phyloP scores from a whole-genome alignment of 2,329 filamentous ascomycete genomes.

The Epicoccum nigrum region DNA sequence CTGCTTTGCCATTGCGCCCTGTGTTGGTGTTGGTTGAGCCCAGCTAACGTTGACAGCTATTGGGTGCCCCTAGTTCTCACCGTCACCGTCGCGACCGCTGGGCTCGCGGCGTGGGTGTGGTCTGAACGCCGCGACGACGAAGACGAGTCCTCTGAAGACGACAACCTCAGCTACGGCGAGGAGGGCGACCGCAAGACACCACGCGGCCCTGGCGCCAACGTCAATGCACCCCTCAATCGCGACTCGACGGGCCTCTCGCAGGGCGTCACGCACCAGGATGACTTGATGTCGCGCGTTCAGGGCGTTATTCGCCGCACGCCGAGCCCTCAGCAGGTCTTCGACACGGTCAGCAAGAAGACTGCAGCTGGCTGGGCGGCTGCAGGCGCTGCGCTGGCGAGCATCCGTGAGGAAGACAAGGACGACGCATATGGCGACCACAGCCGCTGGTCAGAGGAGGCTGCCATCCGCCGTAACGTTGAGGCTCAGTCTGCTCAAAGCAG shows the following conservation, averaged over 20 bases:
- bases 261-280: conserved; percentile 45
- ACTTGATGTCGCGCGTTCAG: conserved; percentile 78
- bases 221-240: conserved; percentile 9
- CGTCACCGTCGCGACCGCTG: conserved; percentile 83
- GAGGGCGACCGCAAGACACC: conserved; percentile 25
- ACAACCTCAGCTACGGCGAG: conserved; percentile 53
- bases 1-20: conserved; percentile 14
- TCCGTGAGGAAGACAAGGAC: conserved; percentile 80
- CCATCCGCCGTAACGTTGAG: conserved; percentile 61
- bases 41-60: conserved; percentile 11
- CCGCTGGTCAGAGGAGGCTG: conserved; percentile 90
- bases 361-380: conserved; percentile 82
- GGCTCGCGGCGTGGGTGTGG: conserved; percentile 91
- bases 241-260: conserved; percentile 29
- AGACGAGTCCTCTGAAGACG: conserved; percentile 64
- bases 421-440: conserved; percentile 80
- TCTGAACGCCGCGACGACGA: conserved; percentile 81
- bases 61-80: conserved; percentile 90
- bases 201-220: neutral
- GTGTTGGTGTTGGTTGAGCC: too few species aligned
- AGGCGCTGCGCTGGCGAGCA: conserved; percentile 80
- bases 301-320: conserved; percentile 81
- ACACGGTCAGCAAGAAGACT: conserved; percentile 80
- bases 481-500: conserved; percentile 45
- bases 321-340: conserved; percentile 86